Evolutionary conservation across 495 filamentous ascomycete genomes (phyloP).

Genomic region (Hyaloscypha finlandica): DNA sequence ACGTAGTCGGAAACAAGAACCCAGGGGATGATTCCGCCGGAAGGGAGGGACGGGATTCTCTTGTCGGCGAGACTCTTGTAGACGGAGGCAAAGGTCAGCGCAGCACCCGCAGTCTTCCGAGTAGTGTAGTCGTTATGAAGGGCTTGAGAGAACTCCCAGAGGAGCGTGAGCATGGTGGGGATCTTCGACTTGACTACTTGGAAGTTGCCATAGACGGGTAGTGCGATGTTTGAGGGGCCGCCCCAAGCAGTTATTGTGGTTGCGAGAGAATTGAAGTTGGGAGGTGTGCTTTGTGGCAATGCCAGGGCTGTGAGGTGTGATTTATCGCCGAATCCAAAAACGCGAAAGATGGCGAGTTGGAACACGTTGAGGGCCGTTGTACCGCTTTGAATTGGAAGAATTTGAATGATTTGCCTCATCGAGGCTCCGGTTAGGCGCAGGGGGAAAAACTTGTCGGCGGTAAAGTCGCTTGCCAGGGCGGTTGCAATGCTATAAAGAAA

Average conservation of each 20-base stretch:
- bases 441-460: not conserved
- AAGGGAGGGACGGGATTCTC: not conserved
- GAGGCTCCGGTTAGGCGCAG: not conserved
- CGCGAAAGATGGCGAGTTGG: not conserved
- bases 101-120: not conserved
- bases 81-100: not conserved
- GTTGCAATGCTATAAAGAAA: not conserved
- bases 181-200: not conserved
- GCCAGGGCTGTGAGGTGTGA: not conserved
- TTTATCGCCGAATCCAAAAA: not conserved
- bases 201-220: not conserved
- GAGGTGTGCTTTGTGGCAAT: not conserved
- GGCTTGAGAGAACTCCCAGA: not conserved
- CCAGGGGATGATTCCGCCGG: not conserved
- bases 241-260: not conserved
- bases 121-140: not conserved
- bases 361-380: not conserved
- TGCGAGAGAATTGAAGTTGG: not conserved
- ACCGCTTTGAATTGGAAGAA: not conserved
- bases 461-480: not conserved
- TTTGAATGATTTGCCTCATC: not conserved
- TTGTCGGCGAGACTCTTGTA: not conserved
- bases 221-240: not conserved
- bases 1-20: not conserved
- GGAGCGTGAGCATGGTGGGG: not conserved